Conservation (phyloP, 1,139 yeast genomes). For the Diutina mesorugosa region DNA sequence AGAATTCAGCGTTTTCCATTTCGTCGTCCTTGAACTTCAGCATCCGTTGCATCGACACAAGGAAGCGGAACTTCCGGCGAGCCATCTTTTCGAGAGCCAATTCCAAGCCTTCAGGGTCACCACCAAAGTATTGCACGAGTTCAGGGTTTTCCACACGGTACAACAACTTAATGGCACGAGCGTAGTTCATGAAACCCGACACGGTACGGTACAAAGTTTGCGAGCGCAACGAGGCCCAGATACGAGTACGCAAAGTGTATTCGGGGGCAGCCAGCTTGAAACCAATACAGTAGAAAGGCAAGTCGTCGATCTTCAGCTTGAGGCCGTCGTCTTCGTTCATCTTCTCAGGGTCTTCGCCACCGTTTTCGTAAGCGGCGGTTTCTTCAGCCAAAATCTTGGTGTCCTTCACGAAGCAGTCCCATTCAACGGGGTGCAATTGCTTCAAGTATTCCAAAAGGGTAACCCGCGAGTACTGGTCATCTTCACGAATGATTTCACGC, state of each 20-base stretch:
- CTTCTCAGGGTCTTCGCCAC: slow-evolving; percentile 58
- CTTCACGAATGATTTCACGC: slow-evolving; percentile 97
- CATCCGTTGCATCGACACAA: slow-evolving; percentile 97
- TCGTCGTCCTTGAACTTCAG: slow-evolving; percentile 96
- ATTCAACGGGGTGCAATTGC: slow-evolving; percentile 96
- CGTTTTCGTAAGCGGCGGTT: slow-evolving; percentile 67
- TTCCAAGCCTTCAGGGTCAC: slow-evolving; percentile 92
- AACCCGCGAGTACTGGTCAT: slow-evolving; percentile 95
- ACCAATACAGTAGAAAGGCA: slow-evolving; percentile 98
- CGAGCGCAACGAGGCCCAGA: slow-evolving; percentile 98
- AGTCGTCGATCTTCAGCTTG: slow-evolving; percentile 87
- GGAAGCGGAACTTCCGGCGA: slow-evolving; percentile 93
- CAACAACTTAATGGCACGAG: slow-evolving; percentile 91
- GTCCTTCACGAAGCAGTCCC: slow-evolving; percentile 99
- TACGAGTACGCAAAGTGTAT: slow-evolving; percentile 94
- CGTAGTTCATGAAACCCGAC: slow-evolving; percentile 98
- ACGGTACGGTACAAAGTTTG: slow-evolving; percentile 98
- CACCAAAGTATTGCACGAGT: slow-evolving; percentile 96
- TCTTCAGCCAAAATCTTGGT: slow-evolving; percentile 98
- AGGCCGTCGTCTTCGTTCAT: slow-evolving; percentile 49
- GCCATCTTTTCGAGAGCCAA: slow-evolving; percentile 98
- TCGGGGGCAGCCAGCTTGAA: slow-evolving; percentile 99
- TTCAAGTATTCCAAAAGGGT: slow-evolving; percentile 91
- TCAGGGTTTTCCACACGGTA: slow-evolving; percentile 99
- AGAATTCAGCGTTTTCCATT: slow-evolving; percentile 94